Percentiles rank a stretch among this genome's conserved stretches.
These are phyloP conservation scores for Curvularia eragrostidis DNA, from an alignment of 2,329 filamentous ascomycete species.

Conservation along the genomic window DNA sequence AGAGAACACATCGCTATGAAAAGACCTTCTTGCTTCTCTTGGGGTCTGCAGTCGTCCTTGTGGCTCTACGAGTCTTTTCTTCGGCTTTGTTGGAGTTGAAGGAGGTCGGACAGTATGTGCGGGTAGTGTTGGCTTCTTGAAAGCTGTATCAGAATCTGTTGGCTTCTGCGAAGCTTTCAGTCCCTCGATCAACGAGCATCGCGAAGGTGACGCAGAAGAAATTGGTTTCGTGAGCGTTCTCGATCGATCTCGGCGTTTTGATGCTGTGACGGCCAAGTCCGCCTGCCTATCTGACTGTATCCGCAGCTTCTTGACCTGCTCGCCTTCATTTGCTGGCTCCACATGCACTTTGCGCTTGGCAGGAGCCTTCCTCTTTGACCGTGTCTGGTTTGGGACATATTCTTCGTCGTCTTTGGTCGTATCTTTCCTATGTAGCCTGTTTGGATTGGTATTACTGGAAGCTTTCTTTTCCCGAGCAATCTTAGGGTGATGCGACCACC, in stretches of 20 bases:
- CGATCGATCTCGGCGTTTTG: slow-evolving; percentile 3
- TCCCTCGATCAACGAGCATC: slow-evolving; percentile 22
- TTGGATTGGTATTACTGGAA: neutral
- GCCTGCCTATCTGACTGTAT: neutral
- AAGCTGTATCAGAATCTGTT: slow-evolving; percentile 10
- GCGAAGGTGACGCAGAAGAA: slow-evolving; percentile 8
- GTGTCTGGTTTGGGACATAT: slow-evolving; percentile 8
- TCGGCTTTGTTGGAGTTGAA: slow-evolving; percentile 24
- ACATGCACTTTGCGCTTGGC: slow-evolving; percentile 20
- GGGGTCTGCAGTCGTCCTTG: slow-evolving; percentile 17
- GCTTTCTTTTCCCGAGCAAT: neutral
- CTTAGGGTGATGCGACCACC: slow-evolving; percentile 3
- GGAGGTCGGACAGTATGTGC: slow-evolving; percentile 16
- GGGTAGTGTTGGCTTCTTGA: slow-evolving; percentile 28
- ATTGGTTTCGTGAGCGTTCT: neutral
- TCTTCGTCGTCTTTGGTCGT: slow-evolving; percentile 23
- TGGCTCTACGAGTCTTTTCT: slow-evolving; percentile 7
- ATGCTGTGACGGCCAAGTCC: neutral
- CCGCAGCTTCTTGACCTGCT: slow-evolving; percentile 6
- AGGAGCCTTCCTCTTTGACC: slow-evolving; percentile 10
- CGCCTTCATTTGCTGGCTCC: neutral
- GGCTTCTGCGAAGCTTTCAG: slow-evolving; percentile 19
- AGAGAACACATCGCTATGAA: slow-evolving; percentile 5
- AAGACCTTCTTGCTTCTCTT: slow-evolving; percentile 4
- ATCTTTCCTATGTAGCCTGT: slow-evolving; percentile 7